Conservation (phyloP, 345 rosid genomes). For the Rhodomyrtus tomentosa region DNA sequence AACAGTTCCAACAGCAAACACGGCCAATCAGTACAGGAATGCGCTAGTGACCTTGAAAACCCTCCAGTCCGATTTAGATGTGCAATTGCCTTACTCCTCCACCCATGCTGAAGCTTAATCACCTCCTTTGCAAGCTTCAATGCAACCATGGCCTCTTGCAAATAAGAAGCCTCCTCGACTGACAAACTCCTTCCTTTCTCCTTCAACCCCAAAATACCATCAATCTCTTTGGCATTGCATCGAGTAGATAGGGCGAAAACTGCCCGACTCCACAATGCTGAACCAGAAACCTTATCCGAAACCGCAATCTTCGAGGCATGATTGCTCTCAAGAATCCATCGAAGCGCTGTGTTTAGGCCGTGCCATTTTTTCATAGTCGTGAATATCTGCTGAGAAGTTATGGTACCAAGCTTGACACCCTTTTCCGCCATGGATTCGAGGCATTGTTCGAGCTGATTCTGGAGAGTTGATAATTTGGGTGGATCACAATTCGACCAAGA, state of each 20-base stretch:
- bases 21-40: conserved; percentile 93
- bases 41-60: conserved; percentile 71
- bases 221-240: conserved; percentile 66
- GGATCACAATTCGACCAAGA: conserved; percentile 73
- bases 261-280: conserved; percentile 72
- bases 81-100: conserved; percentile 83
- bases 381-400: conserved; percentile 74
- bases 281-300: conserved; percentile 37
- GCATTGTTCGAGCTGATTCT: conserved; percentile 76
- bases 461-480: conserved; percentile 47
- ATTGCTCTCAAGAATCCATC: conserved; percentile 25
- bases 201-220: conserved; percentile 40
- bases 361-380: conserved; percentile 79
- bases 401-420: conserved; percentile 59
- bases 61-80: conserved; percentile 59
- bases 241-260: conserved; percentile 57
- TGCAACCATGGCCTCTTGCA: conserved; percentile 59
- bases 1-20: conserved; percentile 79
- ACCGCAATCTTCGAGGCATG: conserved; percentile 18
- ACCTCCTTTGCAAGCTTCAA: conserved; percentile 84
- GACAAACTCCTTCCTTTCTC: conserved; percentile 46
- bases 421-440: conserved; percentile 73
- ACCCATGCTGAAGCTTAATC: conserved; percentile 43
- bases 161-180: conserved; percentile 68
- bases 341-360: conserved; percentile 48